Evolutionary conservation across 345 rosid species (phyloP).

Genomic region (Sapria himalayana): DNA sequence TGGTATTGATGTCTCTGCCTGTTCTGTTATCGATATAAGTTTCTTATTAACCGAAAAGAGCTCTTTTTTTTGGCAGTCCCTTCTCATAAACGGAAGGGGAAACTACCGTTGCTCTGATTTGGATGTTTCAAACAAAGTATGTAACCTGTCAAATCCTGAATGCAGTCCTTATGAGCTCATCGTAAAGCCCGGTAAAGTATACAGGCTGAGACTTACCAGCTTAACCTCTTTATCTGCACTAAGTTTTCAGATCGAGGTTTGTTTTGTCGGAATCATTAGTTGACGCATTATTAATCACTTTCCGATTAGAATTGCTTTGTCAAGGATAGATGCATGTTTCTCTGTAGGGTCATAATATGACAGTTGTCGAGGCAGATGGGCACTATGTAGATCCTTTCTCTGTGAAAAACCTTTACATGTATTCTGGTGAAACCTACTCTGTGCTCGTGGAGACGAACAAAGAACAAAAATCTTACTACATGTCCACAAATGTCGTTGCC

Average conservation of each 20-base stretch:
- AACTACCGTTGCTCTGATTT: conserved; percentile 29
- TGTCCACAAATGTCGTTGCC: conserved; percentile 32
- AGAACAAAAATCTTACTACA: conserved; percentile 53
- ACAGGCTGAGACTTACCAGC: conserved; percentile 39
- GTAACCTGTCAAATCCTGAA: conserved; percentile 29
- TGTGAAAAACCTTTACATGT: conserved; percentile 48
- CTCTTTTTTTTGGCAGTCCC: conserved; percentile 22
- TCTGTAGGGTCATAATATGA: conserved; percentile 44
- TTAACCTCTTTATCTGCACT: conserved; percentile 44
- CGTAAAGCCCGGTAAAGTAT: conserved; percentile 38
- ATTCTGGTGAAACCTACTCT: conserved; percentile 63
- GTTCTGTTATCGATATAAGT: not conserved
- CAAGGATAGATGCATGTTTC: not conserved
- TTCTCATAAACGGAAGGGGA: conserved; percentile 57
- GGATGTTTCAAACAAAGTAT: conserved; percentile 13
- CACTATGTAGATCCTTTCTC: conserved; percentile 51
- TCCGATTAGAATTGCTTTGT: not conserved
- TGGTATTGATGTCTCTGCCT: no score
- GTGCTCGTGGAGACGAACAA: conserved; percentile 37
- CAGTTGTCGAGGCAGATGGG: conserved; percentile 72
- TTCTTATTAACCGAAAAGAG: not conserved
- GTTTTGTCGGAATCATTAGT: no score
- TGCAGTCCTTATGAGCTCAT: conserved; percentile 21
- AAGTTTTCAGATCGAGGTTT: conserved; percentile 58
- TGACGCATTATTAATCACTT: not conserved